Base-by-base conservation (phyloP, 345 rosid species). In the Rhizophora apiculata region DNA sequence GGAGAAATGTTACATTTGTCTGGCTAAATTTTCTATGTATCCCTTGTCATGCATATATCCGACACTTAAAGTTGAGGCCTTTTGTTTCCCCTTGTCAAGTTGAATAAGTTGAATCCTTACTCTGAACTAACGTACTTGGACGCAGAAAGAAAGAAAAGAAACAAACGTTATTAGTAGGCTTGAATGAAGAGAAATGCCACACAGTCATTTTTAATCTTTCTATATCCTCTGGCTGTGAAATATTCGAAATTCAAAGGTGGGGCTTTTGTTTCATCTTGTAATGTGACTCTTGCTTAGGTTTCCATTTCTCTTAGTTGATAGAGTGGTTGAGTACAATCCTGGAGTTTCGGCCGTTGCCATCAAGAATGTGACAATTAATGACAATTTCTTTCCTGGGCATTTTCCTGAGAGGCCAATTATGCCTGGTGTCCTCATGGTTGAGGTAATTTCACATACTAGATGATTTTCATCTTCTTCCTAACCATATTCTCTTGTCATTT, bases 391-490 rank as follows among this genome's bases (percentile, higher is more conserved):
- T 70, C 99, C 99, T 66, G 99, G 99, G 1, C 99, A 96, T 82
- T 96, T 96, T 62, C 99, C 99, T 62, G 97, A 89, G 79, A 86
- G 99, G 68, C 99, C 99, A 2, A 96, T 96, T 1, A 92, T 96
- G 99, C 99, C 99, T 65, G 98, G 98, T 60, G 99, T 96, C 59
- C 98, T 96, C 81, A 96, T 92, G 98, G 85, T 96, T 79, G 99
- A 92, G 98, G 98, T 92, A 73, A 80, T 71, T 27, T 9, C 43
- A 3, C 1, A 20, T 48, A 10, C 34, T 48, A 48, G 19, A 20
- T 21, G 39, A 24, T 5, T 37, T 3, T 20, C 29, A 0, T 10
- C 10, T 24, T 27, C 19, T 37, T 60, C 43, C 1, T n/a, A 19
- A 49, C 3, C 24, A 56, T 16, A 20, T 56, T 37, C 26, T 56